Conservation (phyloP, 805 yeast species). For the Kazachstania viticola region DNA sequence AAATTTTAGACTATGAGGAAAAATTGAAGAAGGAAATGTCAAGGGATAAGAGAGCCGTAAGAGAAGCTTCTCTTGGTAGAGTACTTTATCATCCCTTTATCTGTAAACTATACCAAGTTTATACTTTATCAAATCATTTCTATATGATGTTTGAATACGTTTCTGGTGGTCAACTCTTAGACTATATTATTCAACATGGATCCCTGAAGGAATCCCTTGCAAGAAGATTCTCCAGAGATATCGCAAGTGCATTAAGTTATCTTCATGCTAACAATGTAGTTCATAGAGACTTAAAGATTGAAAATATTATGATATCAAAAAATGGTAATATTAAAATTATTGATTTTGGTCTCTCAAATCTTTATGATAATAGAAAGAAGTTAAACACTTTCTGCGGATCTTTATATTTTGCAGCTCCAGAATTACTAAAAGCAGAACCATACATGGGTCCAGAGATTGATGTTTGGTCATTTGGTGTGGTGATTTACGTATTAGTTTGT, state of each 20-base stretch:
- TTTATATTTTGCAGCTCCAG: conserved; percentile 97
- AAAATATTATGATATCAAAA: conserved; percentile 85
- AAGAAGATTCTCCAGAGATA: conserved; percentile 84
- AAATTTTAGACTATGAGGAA: conserved; percentile 43
- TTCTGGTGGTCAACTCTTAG: conserved; percentile 94
- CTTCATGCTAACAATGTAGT: conserved; percentile 90
- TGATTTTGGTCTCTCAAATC: conserved; percentile 89
- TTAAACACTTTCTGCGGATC: conserved; percentile 95
- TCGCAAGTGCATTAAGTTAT: conserved; percentile 85
- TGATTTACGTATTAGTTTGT: conserved; percentile 84
- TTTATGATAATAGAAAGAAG: conserved; percentile 57
- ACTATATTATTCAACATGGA: conserved; percentile 93
- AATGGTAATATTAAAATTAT: conserved; percentile 89
- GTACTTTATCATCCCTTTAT: conserved; percentile 83
- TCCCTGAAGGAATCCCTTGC: conserved; percentile 86
- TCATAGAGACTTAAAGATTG: conserved; percentile 93
- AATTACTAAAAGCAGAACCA: conserved; percentile 79
- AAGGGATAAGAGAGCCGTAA: conserved; percentile 79
- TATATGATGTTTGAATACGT: conserved; percentile 95
- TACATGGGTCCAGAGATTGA: conserved; percentile 96
- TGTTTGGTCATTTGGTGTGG: conserved; percentile 97
- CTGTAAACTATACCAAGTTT: conserved; percentile 82
- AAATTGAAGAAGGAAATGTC: conserved; percentile 76
- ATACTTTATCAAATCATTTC: conserved; percentile 90
- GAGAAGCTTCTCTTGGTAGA: conserved; percentile 91